Percentiles rank a stretch among this genome's conserved stretches.
Evolutionary conservation across 208 protist species (phyloP).

Genomic region (Crithidia thermophila): DNA sequence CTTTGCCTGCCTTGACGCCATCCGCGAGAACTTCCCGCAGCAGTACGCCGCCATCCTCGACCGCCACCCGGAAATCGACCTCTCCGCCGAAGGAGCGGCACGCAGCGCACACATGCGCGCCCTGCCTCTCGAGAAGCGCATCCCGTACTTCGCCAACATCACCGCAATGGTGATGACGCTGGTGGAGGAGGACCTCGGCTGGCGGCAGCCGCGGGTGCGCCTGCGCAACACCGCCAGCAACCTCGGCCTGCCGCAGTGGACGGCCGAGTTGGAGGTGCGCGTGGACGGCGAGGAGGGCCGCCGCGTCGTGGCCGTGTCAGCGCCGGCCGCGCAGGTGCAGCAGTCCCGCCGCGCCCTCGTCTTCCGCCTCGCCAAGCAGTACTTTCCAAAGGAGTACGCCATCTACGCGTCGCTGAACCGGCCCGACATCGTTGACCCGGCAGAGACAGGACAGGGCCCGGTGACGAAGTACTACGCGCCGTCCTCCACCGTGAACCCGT

Average conservation of each 20-base stretch:
- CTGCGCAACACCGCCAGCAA: constrained; percentile 72
- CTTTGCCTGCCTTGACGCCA: constrained; percentile 68
- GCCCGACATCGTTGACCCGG: constrained; percentile 65
- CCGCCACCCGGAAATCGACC: constrained; percentile 80
- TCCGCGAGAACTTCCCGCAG: constrained; percentile 84
- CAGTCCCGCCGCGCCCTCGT: constrained; percentile 69
- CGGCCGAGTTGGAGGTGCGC: constrained; percentile 87
- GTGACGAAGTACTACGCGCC: constrained; percentile 52
- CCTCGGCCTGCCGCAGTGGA: constrained; percentile 81
- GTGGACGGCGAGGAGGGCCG: constrained; percentile 69
- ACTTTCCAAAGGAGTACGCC: constrained; percentile 82
- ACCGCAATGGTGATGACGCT: constrained; percentile 72
- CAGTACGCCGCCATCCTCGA: constrained; percentile 73
- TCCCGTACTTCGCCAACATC: constrained; percentile 72
- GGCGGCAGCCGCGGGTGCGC: constrained; percentile 78
- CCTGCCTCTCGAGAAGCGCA: constrained; percentile 86
- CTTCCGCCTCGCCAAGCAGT: constrained; percentile 71
- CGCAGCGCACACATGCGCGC: constrained; percentile 66
- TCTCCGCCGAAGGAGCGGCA: constrained; percentile 67
- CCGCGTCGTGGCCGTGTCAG: constrained; percentile 77
- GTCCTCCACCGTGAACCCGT: constrained; percentile 28
- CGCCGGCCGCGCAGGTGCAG: constrained; percentile 61
- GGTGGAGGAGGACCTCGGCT: constrained; percentile 88
- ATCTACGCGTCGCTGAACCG: constrained; percentile 61
- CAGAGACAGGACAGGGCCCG: constrained; percentile 13